Conservation (phyloP, 2,329 filamentous ascomycete genomes). For the Rhinocladiella similis region DNA sequence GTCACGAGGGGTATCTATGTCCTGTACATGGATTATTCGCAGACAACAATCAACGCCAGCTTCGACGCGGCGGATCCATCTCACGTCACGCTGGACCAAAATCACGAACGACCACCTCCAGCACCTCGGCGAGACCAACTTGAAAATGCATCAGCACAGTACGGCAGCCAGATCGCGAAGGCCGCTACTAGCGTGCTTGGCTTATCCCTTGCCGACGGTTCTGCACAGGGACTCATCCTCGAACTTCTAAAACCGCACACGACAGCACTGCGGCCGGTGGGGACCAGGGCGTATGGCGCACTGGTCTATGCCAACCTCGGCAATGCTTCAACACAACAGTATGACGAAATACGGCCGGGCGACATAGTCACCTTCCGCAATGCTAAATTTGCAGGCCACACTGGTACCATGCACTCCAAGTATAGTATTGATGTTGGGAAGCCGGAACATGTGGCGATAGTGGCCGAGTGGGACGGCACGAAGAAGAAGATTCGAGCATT, state of each 20-base stretch:
- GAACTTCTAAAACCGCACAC: slow-evolving; percentile 74
- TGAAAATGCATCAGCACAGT: slow-evolving; percentile 78
- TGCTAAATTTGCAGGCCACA: slow-evolving; percentile 90
- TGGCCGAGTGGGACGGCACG: slow-evolving; percentile 95
- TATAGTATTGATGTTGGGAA: slow-evolving; percentile 87
- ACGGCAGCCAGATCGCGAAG: slow-evolving; percentile 71
- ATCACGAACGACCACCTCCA: slow-evolving; percentile 79
- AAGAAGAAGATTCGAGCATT: slow-evolving; percentile 96
- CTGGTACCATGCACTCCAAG: slow-evolving; percentile 92
- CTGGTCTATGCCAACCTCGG: slow-evolving; percentile 92
- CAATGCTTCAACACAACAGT: slow-evolving; percentile 86
- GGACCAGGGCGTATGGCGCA: slow-evolving; percentile 86
- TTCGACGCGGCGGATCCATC: slow-evolving; percentile 74
- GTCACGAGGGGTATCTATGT: slow-evolving; percentile 81
- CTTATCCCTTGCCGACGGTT: slow-evolving; percentile 75
- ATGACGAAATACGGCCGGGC: slow-evolving; percentile 88
- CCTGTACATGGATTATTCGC: slow-evolving; percentile 95
- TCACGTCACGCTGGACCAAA: slow-evolving; percentile 76
- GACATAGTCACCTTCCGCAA: slow-evolving; percentile 94
- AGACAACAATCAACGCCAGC: slow-evolving; percentile 79
- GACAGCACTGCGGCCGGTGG: slow-evolving; percentile 77
- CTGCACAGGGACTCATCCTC: slow-evolving; percentile 72
- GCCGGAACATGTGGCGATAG: slow-evolving; percentile 82
- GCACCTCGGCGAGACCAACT: slow-evolving; percentile 88
- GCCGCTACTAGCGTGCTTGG: slow-evolving; percentile 76